These are phyloP conservation scores for Cladosporium sp. DNA, from an alignment of 2,329 filamentous ascomycete species.

Conservation along the genomic window DNA sequence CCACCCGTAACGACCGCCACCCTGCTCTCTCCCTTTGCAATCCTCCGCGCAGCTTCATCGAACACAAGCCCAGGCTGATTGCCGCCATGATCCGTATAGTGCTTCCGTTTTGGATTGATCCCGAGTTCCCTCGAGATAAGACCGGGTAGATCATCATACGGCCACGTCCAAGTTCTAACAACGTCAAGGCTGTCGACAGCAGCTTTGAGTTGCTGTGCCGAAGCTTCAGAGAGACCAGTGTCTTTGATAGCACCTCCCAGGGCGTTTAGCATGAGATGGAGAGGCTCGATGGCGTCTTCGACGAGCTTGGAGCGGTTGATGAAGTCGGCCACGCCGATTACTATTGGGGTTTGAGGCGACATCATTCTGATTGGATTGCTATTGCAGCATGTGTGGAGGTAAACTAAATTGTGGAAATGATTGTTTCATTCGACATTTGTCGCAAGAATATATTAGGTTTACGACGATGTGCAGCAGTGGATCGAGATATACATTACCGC, in stretches of 20 bases:
- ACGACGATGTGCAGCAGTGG: not conserved
- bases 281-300: slow-evolving; percentile 56
- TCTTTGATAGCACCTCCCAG: slow-evolving; percentile 52
- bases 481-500: not conserved
- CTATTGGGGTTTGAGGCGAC: slow-evolving; percentile 42
- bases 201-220: slow-evolving; percentile 34
- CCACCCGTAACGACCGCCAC: slow-evolving; percentile 60
- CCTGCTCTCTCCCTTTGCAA: slow-evolving; percentile 50
- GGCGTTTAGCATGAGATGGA: slow-evolving; percentile 55
- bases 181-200: slow-evolving; percentile 57
- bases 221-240: slow-evolving; percentile 32
- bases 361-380: not conserved
- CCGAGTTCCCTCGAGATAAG: slow-evolving; percentile 49
- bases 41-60: slow-evolving; percentile 59
- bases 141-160: slow-evolving; percentile 56
- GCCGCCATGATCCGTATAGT: slow-evolving; percentile 58
- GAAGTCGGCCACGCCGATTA: slow-evolving; percentile 61
- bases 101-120: slow-evolving; percentile 44
- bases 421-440: not conserved
- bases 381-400: not conserved
- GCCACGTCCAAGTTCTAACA: slow-evolving; percentile 64
- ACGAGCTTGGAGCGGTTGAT: slow-evolving; percentile 52
- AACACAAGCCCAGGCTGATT: slow-evolving; percentile 59
- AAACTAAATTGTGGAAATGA: not conserved
- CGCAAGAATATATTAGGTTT: not conserved